Evolutionary conservation across 179 eudicot species (phyloP).

Genomic region (Sideroxylon spinosum): DNA sequence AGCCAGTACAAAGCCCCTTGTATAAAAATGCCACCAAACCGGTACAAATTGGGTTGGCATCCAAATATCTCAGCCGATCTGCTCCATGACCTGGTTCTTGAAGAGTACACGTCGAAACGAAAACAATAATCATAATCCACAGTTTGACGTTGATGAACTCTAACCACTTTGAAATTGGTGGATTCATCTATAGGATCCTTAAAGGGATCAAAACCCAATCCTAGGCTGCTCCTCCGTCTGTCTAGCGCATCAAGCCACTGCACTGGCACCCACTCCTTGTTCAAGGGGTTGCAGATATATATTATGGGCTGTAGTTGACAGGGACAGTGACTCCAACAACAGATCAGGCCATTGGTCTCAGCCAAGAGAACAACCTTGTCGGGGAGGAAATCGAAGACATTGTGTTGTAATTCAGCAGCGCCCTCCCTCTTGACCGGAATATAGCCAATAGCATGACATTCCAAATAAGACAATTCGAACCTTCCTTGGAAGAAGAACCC

Average conservation of each 20-base stretch:
- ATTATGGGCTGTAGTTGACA: constrained; percentile 31
- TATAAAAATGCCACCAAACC: constrained; percentile 26
- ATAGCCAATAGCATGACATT: constrained; percentile 42
- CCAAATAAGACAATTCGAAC: constrained; percentile 33
- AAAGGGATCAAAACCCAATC: constrained; percentile 36
- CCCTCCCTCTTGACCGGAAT: constrained; percentile 26
- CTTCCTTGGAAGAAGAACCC: constrained; percentile 63
- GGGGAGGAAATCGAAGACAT: constrained; percentile 45
- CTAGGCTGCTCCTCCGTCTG: constrained; percentile 18
- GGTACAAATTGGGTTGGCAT: constrained; percentile 18
- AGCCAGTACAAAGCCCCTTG: constrained; percentile 33
- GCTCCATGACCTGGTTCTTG: constrained; percentile 28
- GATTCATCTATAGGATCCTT: constrained; percentile 18
- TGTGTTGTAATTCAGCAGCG: constrained; percentile 16
- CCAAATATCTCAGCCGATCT: constrained; percentile 24
- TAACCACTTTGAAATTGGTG: constrained; percentile 32
- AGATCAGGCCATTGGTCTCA: constrained; percentile 49
- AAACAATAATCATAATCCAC: not conserved
- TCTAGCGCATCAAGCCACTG: constrained; percentile 15
- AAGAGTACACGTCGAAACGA: constrained; percentile 28
- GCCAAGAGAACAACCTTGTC: constrained; percentile 42
- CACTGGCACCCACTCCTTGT: constrained; percentile 40
- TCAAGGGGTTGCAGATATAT: constrained; percentile 60
- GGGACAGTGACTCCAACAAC: constrained; percentile 54
- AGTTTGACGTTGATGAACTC: constrained; percentile 15